These are phyloP conservation scores for Lentinula sp. DNA, from an alignment of 768 basidiomycete species.

Conservation along the genomic window DNA sequence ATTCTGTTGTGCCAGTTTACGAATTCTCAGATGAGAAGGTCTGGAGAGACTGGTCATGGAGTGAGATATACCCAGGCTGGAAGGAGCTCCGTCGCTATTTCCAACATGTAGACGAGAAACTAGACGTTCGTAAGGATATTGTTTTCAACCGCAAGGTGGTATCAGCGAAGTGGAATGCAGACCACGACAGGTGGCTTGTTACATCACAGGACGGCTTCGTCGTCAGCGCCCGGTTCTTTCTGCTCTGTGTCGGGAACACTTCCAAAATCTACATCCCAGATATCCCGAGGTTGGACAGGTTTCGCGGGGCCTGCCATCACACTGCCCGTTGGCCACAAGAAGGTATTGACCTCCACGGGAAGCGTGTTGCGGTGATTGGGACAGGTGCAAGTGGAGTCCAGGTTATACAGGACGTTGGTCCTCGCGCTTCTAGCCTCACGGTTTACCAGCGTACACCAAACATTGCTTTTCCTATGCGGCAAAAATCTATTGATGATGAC, in stretches of 20 bases:
- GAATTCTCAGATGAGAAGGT: slow-evolving; percentile 16
- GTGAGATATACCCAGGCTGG: neutral
- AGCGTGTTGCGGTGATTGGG: slow-evolving; percentile 19
- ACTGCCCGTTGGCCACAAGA: slow-evolving; percentile 17
- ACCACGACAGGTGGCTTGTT: slow-evolving; percentile 16
- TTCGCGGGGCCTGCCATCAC: slow-evolving; percentile 17
- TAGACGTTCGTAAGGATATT: slow-evolving; percentile 18
- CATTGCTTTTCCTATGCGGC: slow-evolving; percentile 17
- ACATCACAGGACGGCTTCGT: slow-evolving; percentile 12
- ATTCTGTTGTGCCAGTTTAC: slow-evolving; percentile 17
- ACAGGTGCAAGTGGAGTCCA: slow-evolving; percentile 21
- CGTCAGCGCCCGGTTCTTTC: slow-evolving; percentile 12
- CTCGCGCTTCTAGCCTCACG: slow-evolving; percentile 14
- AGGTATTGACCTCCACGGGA: slow-evolving; percentile 15
- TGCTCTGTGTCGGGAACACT: slow-evolving; percentile 18
- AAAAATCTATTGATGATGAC: slow-evolving; percentile 8
- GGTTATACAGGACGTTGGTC: slow-evolving; percentile 14
- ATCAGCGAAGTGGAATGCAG: slow-evolving; percentile 14
- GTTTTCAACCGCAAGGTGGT: slow-evolving; percentile 15
- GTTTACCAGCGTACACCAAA: slow-evolving; percentile 22
- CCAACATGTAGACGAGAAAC: slow-evolving; percentile 18
- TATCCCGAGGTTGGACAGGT: slow-evolving; percentile 13
- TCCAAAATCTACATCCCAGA: slow-evolving; percentile 16
- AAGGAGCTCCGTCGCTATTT: slow-evolving; percentile 17
- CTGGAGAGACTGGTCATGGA: slow-evolving; percentile 19